These are phyloP conservation scores for Claviceps purpurea DNA, from an alignment of 2,329 filamentous ascomycete genomes.

Conservation along the genomic window DNA sequence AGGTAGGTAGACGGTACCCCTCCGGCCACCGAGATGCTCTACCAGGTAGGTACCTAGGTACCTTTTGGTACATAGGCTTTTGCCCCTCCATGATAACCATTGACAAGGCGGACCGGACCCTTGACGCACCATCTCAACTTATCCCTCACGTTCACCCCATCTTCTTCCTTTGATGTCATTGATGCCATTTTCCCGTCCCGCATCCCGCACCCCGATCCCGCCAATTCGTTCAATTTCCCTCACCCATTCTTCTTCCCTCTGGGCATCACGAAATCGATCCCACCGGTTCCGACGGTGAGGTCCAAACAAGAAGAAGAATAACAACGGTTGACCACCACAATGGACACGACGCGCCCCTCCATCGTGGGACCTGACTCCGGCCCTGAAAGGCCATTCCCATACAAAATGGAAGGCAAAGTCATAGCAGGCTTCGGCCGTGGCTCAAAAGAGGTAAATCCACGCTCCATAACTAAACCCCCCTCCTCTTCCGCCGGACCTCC, in stretches of 20 bases:
- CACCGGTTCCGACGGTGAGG: no score
- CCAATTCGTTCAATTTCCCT: no score
- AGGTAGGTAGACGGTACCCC: background rate
- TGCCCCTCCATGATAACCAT: background rate
- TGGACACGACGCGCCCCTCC: conserved; percentile 36
- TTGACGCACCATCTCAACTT: background rate
- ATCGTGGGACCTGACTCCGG: conserved; percentile 63
- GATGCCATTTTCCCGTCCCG: no score
- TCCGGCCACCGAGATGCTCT: no score
- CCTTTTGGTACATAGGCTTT: no score
- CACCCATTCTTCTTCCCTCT: no score
- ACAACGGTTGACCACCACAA: background rate
- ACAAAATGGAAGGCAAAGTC: conserved; percentile 73
- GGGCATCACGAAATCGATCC: no score
- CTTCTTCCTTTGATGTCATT: background rate
- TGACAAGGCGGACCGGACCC: no score
- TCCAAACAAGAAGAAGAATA: background rate
- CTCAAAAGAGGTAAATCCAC: conserved; percentile 60
- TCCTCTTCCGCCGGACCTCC: background rate
- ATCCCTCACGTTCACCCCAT: background rate
- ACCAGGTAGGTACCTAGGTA: no score
- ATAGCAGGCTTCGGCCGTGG: conserved; percentile 90
- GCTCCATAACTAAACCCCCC: conserved; percentile 10
- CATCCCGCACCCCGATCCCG: no score
- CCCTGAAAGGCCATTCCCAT: conserved; percentile 66